Evolutionary conservation across 805 yeast genomes (phyloP).

Genomic region (Candida jianshihensis): DNA sequence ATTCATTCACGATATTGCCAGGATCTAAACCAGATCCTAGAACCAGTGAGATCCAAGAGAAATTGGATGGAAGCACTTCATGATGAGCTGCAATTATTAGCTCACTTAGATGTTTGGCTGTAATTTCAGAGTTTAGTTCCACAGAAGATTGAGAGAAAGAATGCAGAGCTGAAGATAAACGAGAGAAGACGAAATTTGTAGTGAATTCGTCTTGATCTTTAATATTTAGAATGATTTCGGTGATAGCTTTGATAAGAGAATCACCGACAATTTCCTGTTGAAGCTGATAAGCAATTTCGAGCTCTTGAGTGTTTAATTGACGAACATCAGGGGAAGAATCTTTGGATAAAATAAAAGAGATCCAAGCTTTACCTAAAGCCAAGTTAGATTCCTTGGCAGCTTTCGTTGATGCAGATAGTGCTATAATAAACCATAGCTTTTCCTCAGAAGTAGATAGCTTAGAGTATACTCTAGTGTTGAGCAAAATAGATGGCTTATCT

Average conservation of each 20-base stretch:
- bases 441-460: slow-evolving; percentile 42
- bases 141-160: slow-evolving; percentile 28
- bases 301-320: slow-evolving; percentile 12
- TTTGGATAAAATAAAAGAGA: slow-evolving; percentile 40
- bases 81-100: slow-evolving; percentile 41
- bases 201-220: slow-evolving; percentile 11
- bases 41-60: slow-evolving; percentile 74
- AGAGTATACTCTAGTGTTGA: slow-evolving; percentile 40
- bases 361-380: slow-evolving; percentile 36
- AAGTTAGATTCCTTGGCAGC: slow-evolving; percentile 14
- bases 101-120: slow-evolving; percentile 30
- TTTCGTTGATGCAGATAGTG: slow-evolving; percentile 31
- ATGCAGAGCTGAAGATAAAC: slow-evolving; percentile 30
- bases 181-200: slow-evolving; percentile 20
- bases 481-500: slow-evolving; percentile 41
- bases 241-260: slow-evolving; percentile 38
- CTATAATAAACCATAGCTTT: slow-evolving; percentile 44
- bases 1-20: slow-evolving; percentile 39
- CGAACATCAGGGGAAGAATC: slow-evolving; percentile 11
- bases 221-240: slow-evolving; percentile 18
- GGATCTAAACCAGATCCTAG: slow-evolving; percentile 60
- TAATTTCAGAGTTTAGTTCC: slow-evolving; percentile 11
- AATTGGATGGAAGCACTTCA: slow-evolving; percentile 29
- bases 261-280: slow-evolving; percentile 35
- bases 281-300: slow-evolving; percentile 26